These are phyloP conservation scores for Cryptosporidium andersoni DNA, from an alignment of 169 alveolate species.

Conservation along the genomic window DNA sequence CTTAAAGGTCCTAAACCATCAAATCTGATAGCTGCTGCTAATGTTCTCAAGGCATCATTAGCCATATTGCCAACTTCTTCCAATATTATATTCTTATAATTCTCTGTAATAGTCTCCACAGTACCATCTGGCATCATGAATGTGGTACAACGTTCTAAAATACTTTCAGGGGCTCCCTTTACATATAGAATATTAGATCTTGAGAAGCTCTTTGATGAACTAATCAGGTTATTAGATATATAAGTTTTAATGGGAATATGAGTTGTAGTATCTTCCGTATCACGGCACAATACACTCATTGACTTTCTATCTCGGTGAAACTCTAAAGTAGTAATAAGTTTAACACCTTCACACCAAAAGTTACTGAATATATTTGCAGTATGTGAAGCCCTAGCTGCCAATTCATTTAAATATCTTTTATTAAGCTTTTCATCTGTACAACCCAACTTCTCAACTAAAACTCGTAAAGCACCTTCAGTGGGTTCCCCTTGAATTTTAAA, in stretches of 20 bases:
- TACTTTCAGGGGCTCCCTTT: conserved; percentile 99
- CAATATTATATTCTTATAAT: conserved; percentile 79
- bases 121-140: conserved; percentile 86
- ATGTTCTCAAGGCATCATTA: conserved; percentile 85
- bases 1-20: conserved; percentile 73
- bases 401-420: conserved; percentile 46
- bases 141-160: conserved; percentile 83
- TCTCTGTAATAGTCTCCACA: conserved; percentile 81
- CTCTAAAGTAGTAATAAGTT: conserved; percentile 91
- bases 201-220: conserved; percentile 50
- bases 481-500: conserved; percentile 84
- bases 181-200: conserved; percentile 84
- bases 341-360: conserved; percentile 71
- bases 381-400: conserved; percentile 38
- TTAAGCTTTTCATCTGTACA: conserved; percentile 75
- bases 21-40: conserved; percentile 83
- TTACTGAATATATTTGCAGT: conserved; percentile 72
- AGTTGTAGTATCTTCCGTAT: conserved; percentile 66
- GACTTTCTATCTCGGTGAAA: conserved; percentile 95
- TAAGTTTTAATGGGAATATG: neutral
- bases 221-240: conserved; percentile 39
- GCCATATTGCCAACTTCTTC: conserved; percentile 88
- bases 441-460: conserved; percentile 84
- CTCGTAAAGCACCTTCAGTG: conserved; percentile 87
- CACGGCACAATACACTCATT: conserved; percentile 90